Conservation (phyloP, 495 filamentous ascomycete genomes). For the Talaromyces trachyspermus region DNA sequence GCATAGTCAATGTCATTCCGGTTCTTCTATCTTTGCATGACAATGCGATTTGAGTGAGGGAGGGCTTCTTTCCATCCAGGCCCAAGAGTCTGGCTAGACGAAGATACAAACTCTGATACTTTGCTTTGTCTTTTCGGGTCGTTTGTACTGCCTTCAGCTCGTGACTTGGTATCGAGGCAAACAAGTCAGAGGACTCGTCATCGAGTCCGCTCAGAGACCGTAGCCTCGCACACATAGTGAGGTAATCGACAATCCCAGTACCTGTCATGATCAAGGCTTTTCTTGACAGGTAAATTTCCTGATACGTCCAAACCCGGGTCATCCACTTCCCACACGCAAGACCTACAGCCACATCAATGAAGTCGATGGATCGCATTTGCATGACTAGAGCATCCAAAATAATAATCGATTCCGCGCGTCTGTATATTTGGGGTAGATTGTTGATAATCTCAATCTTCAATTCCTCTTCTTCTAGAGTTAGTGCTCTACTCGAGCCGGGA, state of each 20-base stretch:
- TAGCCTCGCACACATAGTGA: neutral
- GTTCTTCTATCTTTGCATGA: neutral
- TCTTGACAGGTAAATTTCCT: neutral
- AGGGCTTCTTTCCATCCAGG: neutral
- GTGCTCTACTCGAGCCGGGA: neutral
- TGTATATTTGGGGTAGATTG: conserved; percentile 1
- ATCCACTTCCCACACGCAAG: neutral
- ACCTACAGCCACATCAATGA: neutral
- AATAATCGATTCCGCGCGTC: neutral
- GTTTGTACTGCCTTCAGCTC: neutral
- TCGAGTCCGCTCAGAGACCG: neutral
- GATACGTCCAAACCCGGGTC: neutral
- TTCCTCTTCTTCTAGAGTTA: neutral
- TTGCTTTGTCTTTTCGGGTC: neutral
- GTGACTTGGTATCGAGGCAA: neutral
- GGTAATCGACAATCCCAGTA: neutral
- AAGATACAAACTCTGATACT: neutral
- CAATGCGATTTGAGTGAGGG: neutral
- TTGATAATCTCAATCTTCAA: conserved; percentile 1
- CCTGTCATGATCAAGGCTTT: neutral
- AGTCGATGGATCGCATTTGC: neutral
- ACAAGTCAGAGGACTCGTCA: neutral
- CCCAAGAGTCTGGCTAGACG: neutral
- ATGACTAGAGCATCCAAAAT: conserved; percentile 1
- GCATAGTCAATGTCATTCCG: conserved; percentile 1